Percentiles rank a stretch among this genome's conserved stretches.
Evolutionary conservation across 768 basidiomycete genomes (phyloP).

Genomic region (Suillus alpinus): DNA sequence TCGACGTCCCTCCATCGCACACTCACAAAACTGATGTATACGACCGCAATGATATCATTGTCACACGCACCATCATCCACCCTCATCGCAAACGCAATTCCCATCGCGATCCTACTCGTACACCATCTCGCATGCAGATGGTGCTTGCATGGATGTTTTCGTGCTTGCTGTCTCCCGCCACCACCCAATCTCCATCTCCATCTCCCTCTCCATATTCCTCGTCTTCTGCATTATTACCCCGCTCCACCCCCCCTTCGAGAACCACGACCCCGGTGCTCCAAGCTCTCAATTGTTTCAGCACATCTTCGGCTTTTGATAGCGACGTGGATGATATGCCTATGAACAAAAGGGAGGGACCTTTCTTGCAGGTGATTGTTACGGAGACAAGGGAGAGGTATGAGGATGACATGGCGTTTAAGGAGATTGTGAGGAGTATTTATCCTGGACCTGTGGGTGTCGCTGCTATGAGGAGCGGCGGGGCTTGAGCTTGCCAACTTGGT

Average conservation of each 20-base stretch:
- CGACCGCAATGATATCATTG: constrained; percentile 27
- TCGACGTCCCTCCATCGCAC: too few species aligned
- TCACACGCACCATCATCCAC: constrained; percentile 37
- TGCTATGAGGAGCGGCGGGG: background rate
- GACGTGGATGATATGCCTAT: constrained; percentile 22
- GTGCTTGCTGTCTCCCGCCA: constrained; percentile 23
- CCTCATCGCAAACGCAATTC: constrained; percentile 14
- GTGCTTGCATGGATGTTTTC: background rate
- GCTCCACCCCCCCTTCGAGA: too few species aligned
- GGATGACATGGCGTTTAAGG: constrained; percentile 31
- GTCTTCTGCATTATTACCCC: constrained; percentile 6
- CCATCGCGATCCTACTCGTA: background rate
- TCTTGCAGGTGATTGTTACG: too few species aligned
- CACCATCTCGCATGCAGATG: background rate
- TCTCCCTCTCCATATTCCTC: constrained; percentile 9
- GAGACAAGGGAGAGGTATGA: constrained; percentile 15
- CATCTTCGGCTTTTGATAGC: constrained; percentile 28
- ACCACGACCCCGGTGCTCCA: constrained; percentile 21
- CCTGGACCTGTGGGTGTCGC: constrained; percentile 17
- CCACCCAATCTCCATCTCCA: constrained; percentile 15
- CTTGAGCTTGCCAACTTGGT: background rate
- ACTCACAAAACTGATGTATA: too few species aligned
- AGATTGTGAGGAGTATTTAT: constrained; percentile 24
- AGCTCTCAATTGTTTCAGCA: constrained; percentile 34
- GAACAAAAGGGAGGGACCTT: constrained; percentile 16